Evolutionary conservation across 176 grass and related monocot genomes (phyloP).

Genomic region (Cenchrus fungigraminus): DNA sequence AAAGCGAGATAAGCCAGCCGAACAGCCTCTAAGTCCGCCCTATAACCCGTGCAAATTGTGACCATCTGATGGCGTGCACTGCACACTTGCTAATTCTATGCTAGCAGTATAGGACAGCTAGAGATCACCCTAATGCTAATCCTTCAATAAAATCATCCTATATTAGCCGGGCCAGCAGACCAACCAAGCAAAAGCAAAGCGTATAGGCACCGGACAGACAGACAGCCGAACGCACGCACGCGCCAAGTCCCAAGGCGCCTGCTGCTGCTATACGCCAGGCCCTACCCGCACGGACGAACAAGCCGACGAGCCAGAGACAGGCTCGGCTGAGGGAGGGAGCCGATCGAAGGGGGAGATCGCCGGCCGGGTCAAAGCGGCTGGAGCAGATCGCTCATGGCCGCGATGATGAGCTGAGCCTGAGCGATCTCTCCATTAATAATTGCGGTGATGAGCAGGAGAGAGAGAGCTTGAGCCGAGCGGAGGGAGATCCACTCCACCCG

Average conservation of each 20-base stretch:
- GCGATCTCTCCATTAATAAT: too few relatives aligned
- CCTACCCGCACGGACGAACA: not conserved
- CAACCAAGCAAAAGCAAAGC: not conserved
- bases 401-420: too few relatives aligned
- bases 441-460: not conserved
- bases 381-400: conserved; percentile 31
- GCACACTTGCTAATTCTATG: not conserved
- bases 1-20: too few relatives aligned
- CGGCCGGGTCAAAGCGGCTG: conserved; percentile 5
- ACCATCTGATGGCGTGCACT: not conserved
- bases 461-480: not conserved
- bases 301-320: not conserved
- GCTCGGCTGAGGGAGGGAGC: not conserved
- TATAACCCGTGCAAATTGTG: too few relatives aligned
- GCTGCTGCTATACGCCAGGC: too few relatives aligned
- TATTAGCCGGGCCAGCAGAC: not conserved
- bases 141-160: too few relatives aligned
- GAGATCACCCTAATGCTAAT: too few relatives aligned
- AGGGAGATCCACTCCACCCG: conserved; percentile 28
- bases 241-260: not conserved
- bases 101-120: not conserved
- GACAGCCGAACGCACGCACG: not conserved
- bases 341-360: not conserved
- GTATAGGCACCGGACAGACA: not conserved
- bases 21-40: too few relatives aligned